A percentile compares a stretch with the other conserved stretches of the same genome.
Evolutionary conservation across 2,329 filamentous ascomycete genomes (phyloP).

Genomic region (Penicillium paneum): DNA sequence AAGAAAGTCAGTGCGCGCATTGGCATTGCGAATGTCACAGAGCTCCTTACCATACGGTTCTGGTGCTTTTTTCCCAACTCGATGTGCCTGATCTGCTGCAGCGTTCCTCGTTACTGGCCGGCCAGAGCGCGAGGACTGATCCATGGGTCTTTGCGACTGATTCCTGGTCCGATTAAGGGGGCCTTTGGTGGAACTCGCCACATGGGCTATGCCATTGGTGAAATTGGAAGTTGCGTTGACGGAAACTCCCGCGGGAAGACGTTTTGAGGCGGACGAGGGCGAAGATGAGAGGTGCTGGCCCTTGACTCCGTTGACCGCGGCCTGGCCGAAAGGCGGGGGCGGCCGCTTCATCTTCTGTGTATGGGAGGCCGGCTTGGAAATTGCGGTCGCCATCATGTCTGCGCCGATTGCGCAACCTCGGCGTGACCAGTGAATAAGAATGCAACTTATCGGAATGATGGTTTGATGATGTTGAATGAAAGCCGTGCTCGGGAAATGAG

Average conservation of each 20-base stretch:
- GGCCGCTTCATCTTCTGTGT: slow-evolving; percentile 66
- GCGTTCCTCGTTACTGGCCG: slow-evolving; percentile 35
- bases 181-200: slow-evolving; percentile 26
- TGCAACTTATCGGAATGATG: slow-evolving; percentile 27
- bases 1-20: slow-evolving; percentile 13
- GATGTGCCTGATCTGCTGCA: slow-evolving; percentile 33
- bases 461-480: slow-evolving; percentile 27
- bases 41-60: slow-evolving; percentile 46
- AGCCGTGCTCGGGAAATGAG: slow-evolving; percentile 36
- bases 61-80: slow-evolving; percentile 37
- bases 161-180: slow-evolving; percentile 55
- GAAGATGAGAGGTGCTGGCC: slow-evolving; percentile 60
- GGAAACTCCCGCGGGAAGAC: slow-evolving; percentile 47
- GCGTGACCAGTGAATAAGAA: slow-evolving; percentile 14
- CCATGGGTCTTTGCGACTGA: slow-evolving; percentile 49
- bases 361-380: slow-evolving; percentile 44
- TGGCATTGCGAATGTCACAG: neutral
- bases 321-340: slow-evolving; percentile 62
- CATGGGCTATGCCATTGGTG: slow-evolving; percentile 31
- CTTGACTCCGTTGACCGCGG: slow-evolving; percentile 56
- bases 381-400: slow-evolving; percentile 43
- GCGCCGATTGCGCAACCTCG: slow-evolving; percentile 19
- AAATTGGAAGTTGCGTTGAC: slow-evolving; percentile 45
- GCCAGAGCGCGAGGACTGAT: slow-evolving; percentile 32
- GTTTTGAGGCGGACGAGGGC: slow-evolving; percentile 53